Evolutionary conservation across 148 eudicot species (phyloP).

Genomic region (Cornus suecica): DNA sequence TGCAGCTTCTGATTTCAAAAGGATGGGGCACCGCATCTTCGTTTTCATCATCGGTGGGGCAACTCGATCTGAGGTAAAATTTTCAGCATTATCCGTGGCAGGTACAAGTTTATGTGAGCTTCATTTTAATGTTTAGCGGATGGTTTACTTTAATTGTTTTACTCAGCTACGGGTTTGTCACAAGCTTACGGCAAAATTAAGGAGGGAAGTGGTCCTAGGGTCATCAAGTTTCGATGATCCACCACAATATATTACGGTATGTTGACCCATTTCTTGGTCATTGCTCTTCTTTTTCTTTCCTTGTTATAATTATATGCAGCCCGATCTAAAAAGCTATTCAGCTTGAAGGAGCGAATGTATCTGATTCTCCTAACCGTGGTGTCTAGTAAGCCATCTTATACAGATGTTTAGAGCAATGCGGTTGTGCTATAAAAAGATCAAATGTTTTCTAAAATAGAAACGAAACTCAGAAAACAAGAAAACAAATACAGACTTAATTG

Average conservation of each 20-base stretch:
- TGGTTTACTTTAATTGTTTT: slow-evolving; percentile 14
- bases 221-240: slow-evolving; percentile 90
- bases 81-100: neutral
- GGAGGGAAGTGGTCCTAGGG: slow-evolving; percentile 88
- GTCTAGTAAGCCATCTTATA: neutral
- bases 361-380: neutral
- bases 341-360: neutral
- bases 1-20: slow-evolving; percentile 62
- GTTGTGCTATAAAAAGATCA: too few relatives aligned
- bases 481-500: too few relatives aligned
- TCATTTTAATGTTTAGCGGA: neutral
- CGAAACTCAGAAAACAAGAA: too few relatives aligned
- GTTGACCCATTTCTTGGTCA: neutral
- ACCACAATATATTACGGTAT: slow-evolving; percentile 75
- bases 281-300: neutral
- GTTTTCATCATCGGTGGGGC: slow-evolving; percentile 91
- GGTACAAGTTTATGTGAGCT: slow-evolving; percentile 4
- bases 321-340: neutral
- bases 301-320: neutral
- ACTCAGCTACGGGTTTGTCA: slow-evolving; percentile 84
- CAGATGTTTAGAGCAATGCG: neutral
- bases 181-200: slow-evolving; percentile 83
- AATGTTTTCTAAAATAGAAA: too few relatives aligned
- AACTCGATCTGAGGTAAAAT: slow-evolving; percentile 87
- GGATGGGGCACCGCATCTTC: slow-evolving; percentile 87